Evolutionary conservation across 2,329 filamentous ascomycete species (phyloP), one percentile per base, ranked within the genome.

Genomic region (Apiospora sp.): DNA sequence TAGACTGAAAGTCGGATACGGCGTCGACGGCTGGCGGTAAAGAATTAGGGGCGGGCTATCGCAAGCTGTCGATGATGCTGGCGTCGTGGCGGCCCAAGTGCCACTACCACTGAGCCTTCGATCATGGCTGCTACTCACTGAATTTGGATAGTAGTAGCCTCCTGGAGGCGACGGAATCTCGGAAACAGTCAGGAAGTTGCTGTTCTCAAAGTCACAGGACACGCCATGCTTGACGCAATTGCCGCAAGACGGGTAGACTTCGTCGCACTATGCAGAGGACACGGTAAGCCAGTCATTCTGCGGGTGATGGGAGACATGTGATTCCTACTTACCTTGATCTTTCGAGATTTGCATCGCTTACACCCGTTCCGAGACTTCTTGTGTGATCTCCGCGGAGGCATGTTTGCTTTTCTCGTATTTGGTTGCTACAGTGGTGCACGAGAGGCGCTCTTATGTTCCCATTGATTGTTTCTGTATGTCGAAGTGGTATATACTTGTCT

Each of bases 361-460:
- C 91, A 93, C 67, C 91, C 91, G 69, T 90, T 88, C 76, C 91
- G 87, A 72, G 90, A 92, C 83, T 92, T 93, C 79, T 92, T 93
- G 81, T 93, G 91, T 58, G 91, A 91, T 80, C 90, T 86, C 78
- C 91, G 85, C 37, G 91, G 90, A 74, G 91, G 89, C 90, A 92
- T 92, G 58, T 74, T 80, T 41, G 10, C 5, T 22, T n/a, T 58
- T 27, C 8, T 41, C 22, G 34, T 64, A 64, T 64, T 22, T 8
- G 22, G 58, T n/a, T 64, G 10, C 34, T 58, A 58, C 13, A 30
- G 30, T 58, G 51, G 6, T 30, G 24, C 34, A 64, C 34, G 8
- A 34, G 34, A 64, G 1, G 8, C 4, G 4, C 4, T 41, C 51
- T 10, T n/a, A 41, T n/a, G 10, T 41, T 10, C 10, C 41, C 19